These are phyloP conservation scores for Phytopythium montanum DNA, from an alignment of 352 stramenopile species.

Conservation along the genomic window DNA sequence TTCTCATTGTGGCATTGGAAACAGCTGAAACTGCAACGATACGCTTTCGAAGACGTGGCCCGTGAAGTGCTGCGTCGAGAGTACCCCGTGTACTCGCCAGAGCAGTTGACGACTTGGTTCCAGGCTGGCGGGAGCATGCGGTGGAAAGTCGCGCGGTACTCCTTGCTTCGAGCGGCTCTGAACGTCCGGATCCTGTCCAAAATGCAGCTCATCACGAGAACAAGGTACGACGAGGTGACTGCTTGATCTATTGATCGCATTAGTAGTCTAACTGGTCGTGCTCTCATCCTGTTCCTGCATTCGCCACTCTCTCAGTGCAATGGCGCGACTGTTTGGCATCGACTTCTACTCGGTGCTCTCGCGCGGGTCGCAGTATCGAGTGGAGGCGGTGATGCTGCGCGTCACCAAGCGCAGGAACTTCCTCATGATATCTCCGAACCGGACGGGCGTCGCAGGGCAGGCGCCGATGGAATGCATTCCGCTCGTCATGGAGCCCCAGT, in stretches of 20 bases:
- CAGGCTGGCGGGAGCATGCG: slow-evolving; percentile 24
- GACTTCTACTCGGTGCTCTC: slow-evolving; percentile 93
- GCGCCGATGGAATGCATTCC: slow-evolving; percentile 92
- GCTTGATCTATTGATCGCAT: not conserved
- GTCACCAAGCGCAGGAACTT: slow-evolving; percentile 89
- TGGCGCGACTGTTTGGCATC: slow-evolving; percentile 92
- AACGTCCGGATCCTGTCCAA: slow-evolving; percentile 78
- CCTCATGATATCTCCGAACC: slow-evolving; percentile 75
- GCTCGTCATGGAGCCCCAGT: slow-evolving; percentile 95
- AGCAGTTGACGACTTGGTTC: slow-evolving; percentile 66
- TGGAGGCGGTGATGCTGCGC: slow-evolving; percentile 91
- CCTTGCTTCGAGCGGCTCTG: slow-evolving; percentile 35
- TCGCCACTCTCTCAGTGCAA: slow-evolving; percentile 82
- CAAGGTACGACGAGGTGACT: slow-evolving; percentile 29
- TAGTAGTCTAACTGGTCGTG: slow-evolving; percentile 16
- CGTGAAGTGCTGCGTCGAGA: slow-evolving; percentile 58
- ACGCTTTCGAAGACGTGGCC: slow-evolving; percentile 79
- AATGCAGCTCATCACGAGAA: slow-evolving; percentile 85
- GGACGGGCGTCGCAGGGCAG: slow-evolving; percentile 85
- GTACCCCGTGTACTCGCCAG: slow-evolving; percentile 53
- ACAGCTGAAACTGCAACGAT: slow-evolving; percentile 81
- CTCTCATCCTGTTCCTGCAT: slow-evolving; percentile 91
- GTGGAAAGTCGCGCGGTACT: slow-evolving; percentile 59
- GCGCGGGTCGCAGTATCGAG: slow-evolving; percentile 91
- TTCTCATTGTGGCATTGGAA: not conserved